These are phyloP conservation scores for Mimosa pudica DNA, from an alignment of 306 rosid genomes.

Conservation along the genomic window DNA sequence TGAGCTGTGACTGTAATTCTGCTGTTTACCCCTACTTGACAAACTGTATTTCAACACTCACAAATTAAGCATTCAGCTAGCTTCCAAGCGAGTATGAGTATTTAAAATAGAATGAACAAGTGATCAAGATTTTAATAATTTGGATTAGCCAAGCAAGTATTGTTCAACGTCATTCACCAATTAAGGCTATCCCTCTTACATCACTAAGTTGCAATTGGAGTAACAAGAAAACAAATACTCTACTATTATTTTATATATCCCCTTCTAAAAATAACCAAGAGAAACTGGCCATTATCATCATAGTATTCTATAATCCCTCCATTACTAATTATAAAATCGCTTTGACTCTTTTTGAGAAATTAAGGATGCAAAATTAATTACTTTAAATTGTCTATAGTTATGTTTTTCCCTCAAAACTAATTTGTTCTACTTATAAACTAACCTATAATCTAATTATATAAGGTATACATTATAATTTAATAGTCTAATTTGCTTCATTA, in stretches of 20 bases:
- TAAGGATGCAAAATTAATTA: no score
- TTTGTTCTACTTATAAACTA: no score
- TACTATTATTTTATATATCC: background rate
- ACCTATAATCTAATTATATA: no score
- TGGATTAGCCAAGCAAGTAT: conserved; percentile 21
- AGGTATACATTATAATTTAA: no score
- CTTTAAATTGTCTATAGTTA: no score
- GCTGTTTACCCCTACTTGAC: conserved; percentile 17
- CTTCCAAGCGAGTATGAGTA: background rate
- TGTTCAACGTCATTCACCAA: conserved; percentile 28
- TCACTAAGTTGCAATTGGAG: conserved; percentile 19
- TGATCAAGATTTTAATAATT: conserved; percentile 25
- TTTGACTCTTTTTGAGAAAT: no score
- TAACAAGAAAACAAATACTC: conserved; percentile 18
- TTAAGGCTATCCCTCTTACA: conserved; percentile 17
- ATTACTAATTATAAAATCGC: conserved; percentile 20
- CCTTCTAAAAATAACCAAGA: conserved; percentile 33
- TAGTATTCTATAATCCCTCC: background rate
- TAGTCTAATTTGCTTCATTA: no score
- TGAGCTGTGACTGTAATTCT: background rate
- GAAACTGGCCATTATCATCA: background rate
- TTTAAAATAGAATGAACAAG: conserved; percentile 7
- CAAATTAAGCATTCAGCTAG: conserved; percentile 15
- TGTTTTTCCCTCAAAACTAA: no score
- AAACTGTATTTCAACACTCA: conserved; percentile 10